Conservation (phyloP, 208 protist genomes). For the Trypanosoma lewisi region DNA sequence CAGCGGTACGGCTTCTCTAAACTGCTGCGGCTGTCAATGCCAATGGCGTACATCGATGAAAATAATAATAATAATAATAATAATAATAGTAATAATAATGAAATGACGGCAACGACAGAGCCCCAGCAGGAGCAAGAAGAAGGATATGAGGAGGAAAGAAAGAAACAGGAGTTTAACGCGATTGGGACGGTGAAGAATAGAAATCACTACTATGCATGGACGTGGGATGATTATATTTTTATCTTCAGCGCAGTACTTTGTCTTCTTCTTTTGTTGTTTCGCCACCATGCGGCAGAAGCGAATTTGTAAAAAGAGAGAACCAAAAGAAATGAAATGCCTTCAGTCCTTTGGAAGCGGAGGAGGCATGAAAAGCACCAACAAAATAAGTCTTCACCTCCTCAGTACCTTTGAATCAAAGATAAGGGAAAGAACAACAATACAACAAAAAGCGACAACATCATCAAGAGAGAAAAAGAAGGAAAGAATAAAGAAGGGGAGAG, state of each 20-base stretch:
- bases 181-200: too few species aligned
- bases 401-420: too few species aligned
- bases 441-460: background rate
- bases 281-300: slow-evolving; percentile 38
- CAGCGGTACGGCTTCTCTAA: slow-evolving; percentile 24
- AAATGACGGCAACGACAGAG: background rate
- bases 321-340: background rate
- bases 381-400: too few species aligned
- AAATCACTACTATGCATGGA: too few species aligned
- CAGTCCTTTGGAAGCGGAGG: too few species aligned
- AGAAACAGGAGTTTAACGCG: background rate
- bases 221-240: slow-evolving; percentile 25
- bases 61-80: background rate
- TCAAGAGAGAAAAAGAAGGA: background rate
- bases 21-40: slow-evolving; percentile 11
- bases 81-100: background rate
- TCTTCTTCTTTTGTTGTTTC: slow-evolving; percentile 41
- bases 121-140: background rate
- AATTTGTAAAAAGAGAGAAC: background rate
- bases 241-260: slow-evolving; percentile 15
- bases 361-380: too few species aligned
- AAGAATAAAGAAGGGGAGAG: slow-evolving; percentile 1
- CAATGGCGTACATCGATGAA: slow-evolving; percentile 5
- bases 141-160: background rate
- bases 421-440: background rate